Conservation (phyloP, 495 filamentous ascomycete genomes). For the Achaetomiella virescens region DNA sequence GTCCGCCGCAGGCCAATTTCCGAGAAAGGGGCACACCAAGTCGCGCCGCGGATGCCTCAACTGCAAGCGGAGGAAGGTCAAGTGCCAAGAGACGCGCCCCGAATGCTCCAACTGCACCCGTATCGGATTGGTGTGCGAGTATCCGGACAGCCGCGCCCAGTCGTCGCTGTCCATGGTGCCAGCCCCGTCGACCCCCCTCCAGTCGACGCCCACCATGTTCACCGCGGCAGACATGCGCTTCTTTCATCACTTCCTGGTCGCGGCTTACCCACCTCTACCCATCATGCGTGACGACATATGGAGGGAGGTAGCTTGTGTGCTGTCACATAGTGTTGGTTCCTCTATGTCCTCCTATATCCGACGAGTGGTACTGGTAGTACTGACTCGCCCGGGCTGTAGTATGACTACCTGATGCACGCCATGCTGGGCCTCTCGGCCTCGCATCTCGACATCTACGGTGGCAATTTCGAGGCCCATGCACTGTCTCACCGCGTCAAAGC, state of each 20-base stretch:
- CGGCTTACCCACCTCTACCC: slow-evolving; percentile 50
- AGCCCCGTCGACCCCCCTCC: slow-evolving; percentile 1
- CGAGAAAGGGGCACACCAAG: slow-evolving; percentile 46
- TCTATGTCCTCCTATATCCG: not conserved
- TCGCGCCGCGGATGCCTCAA: slow-evolving; percentile 50
- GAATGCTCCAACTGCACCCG: slow-evolving; percentile 48
- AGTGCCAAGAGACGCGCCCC: slow-evolving; percentile 48
- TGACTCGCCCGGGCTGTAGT: slow-evolving; percentile 13
- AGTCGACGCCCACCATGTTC: slow-evolving; percentile 28
- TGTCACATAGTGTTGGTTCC: slow-evolving; percentile 42
- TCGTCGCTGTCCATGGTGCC: slow-evolving; percentile 24
- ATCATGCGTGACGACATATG: slow-evolving; percentile 45
- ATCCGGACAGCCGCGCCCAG: slow-evolving; percentile 28
- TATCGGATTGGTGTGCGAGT: slow-evolving; percentile 45
- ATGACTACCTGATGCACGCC: slow-evolving; percentile 41
- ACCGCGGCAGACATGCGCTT: slow-evolving; percentile 45
- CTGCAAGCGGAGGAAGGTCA: slow-evolving; percentile 54
- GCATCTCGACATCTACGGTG: slow-evolving; percentile 33
- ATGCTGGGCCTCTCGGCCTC: slow-evolving; percentile 48
- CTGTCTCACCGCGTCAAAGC: slow-evolving; percentile 45
- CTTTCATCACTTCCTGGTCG: slow-evolving; percentile 52
- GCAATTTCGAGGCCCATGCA: slow-evolving; percentile 25
- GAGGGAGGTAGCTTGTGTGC: slow-evolving; percentile 42
- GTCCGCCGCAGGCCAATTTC: slow-evolving; percentile 28
- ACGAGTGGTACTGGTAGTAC: not conserved